Base-by-base conservation (phyloP, 2,329 filamentous ascomycete species). In the Zasmidium citrigriseum region DNA sequence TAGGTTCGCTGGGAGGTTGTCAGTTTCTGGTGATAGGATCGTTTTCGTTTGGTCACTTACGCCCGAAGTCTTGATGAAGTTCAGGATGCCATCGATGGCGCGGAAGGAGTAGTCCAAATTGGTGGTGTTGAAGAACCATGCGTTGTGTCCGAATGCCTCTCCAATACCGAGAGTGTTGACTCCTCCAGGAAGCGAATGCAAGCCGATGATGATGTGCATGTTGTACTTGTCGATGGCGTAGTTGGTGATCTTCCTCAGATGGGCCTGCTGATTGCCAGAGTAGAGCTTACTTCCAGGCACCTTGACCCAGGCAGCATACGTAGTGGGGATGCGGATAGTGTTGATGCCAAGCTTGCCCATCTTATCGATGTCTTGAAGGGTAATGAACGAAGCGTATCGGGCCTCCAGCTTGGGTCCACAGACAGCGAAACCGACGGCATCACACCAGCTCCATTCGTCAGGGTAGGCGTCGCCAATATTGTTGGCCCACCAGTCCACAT, bases 371-470 rank as follows among this genome's bases (percentile, higher is more conserved):
- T 68, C 65, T 1, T 60, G 52, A 1, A 66, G 65, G 29, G 49
- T 60, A 34, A 62, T 23, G 57, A 62, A 64, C 16, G 59, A 60
- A 10, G 57, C 47, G 20, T 62, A 62, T 21, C 59, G 60, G 22
- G 52, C 59, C 22, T 61, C 59, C 16, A 64, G 58, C n/a, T 46
- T 54, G 16, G 61, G 61, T 21, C 59, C 63, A 34, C 61, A 65
- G 34, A 49, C 50, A 10, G 29, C 44, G 24, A 48, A 51, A n/a
- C 73, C 71, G 1, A 75, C 64, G 16, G 65, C 59, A 18, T 57
- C 50, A 57, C 73, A 77, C 21, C 70, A 66, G 11, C 54, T 68
- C 73, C 73, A 76, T 62, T 76, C 73, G 51, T 76, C 74, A 16
- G 64, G 49, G 18, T 52, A 49, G 18, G 51, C 41, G 18, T 44